Evolutionary conservation across 495 filamentous ascomycete species (phyloP).

Genomic region (Aspergillus saccharolyticus): DNA sequence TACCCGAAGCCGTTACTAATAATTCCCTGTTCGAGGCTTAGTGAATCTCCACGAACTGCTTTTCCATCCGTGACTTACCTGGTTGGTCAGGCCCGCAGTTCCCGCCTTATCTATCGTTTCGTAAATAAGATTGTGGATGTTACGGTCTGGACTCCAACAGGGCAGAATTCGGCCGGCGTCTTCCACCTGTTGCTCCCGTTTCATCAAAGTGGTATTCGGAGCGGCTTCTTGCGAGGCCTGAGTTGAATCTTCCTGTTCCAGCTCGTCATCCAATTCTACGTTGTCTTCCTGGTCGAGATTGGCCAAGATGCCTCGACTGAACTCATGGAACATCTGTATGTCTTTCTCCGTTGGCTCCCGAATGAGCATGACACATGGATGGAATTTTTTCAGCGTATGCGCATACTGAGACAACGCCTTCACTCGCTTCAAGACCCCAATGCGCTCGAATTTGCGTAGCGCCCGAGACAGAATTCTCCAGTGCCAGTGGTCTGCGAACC

Average conservation of each 20-base stretch:
- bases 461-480: slow-evolving; percentile 65
- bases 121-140: slow-evolving; percentile 50
- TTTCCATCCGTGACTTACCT: slow-evolving; percentile 30
- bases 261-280: slow-evolving; percentile 35
- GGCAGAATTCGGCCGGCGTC: slow-evolving; percentile 39
- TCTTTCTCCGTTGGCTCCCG: slow-evolving; percentile 68
- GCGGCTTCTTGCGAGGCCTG: slow-evolving; percentile 9
- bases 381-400: slow-evolving; percentile 25
- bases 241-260: slow-evolving; percentile 16
- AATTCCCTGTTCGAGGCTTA: slow-evolving; percentile 33
- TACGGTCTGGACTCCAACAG: slow-evolving; percentile 51
- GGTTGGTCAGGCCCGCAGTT: slow-evolving; percentile 46
- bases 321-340: slow-evolving; percentile 51
- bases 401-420: slow-evolving; percentile 51
- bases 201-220: slow-evolving; percentile 17
- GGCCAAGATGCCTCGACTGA: slow-evolving; percentile 22
- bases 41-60: neutral
- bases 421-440: slow-evolving; percentile 66
- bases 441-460: slow-evolving; percentile 60
- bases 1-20: slow-evolving; percentile 45
- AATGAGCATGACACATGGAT: slow-evolving; percentile 65
- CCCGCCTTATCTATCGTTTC: slow-evolving; percentile 48
- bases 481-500: slow-evolving; percentile 53
- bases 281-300: slow-evolving; percentile 37
- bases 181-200: slow-evolving; percentile 27